Conservation (phyloP, 306 rosid genomes). For the Calophaca sinica region DNA sequence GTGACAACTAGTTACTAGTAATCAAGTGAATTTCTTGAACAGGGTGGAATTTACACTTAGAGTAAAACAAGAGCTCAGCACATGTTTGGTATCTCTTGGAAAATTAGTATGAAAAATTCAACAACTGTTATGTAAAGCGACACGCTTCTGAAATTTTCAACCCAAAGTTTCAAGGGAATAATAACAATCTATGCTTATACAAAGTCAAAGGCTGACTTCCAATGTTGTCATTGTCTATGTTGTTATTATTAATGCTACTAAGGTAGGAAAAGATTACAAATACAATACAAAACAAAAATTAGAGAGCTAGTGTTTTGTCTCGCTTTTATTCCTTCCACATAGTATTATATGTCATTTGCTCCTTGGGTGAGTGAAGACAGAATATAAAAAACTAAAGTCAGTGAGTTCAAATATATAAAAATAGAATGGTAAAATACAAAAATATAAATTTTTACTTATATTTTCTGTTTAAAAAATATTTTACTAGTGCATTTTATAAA, state of each 20-base stretch:
- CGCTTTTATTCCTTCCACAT: no score
- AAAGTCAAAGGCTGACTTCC: slow-evolving; percentile 32
- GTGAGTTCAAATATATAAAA: no score
- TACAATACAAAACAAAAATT: neutral
- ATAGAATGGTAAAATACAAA: no score
- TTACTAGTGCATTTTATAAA: no score
- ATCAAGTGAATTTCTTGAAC: slow-evolving; percentile 24
- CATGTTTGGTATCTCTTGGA: slow-evolving; percentile 16
- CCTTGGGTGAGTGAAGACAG: no score
- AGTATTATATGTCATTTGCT: no score
- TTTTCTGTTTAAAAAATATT: no score
- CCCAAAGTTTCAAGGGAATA: neutral
- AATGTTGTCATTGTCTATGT: neutral
- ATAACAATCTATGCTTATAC: neutral
- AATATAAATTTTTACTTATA: no score
- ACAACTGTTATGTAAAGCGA: slow-evolving; percentile 14
- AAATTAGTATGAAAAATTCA: slow-evolving; percentile 17
- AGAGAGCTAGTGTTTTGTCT: neutral
- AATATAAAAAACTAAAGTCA: no score
- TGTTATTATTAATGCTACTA: no score
- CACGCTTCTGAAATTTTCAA: slow-evolving; percentile 3
- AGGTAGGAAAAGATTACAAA: no score
- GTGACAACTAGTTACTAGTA: slow-evolving; percentile 35
- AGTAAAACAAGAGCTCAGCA: neutral
- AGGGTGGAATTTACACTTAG: neutral